A percentile compares a stretch with the other conserved stretches of the same genome.
Evolutionary conservation across 129 eudicot genomes (phyloP).

Genomic region (Ambrosia artemisiifolia): DNA sequence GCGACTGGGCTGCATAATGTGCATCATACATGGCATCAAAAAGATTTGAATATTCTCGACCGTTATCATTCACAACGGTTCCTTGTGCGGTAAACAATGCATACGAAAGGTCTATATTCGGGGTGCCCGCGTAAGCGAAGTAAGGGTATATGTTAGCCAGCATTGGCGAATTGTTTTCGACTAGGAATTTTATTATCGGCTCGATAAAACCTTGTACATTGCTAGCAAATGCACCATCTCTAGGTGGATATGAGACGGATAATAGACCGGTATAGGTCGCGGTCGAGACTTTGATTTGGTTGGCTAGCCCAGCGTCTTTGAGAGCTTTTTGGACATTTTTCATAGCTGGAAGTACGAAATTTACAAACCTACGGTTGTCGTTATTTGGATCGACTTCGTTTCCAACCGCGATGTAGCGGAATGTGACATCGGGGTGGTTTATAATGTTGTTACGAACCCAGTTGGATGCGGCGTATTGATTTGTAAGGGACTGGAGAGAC

Average conservation of each 20-base stretch:
- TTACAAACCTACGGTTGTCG: neutral
- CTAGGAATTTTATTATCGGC: constrained; percentile 20
- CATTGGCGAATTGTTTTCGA: constrained; percentile 25
- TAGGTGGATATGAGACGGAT: constrained; percentile 36
- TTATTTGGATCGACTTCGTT: constrained; percentile 39
- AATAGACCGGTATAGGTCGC: constrained; percentile 28
- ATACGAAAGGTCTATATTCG: constrained; percentile 25
- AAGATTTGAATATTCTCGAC: constrained; percentile 26
- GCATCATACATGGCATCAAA: constrained; percentile 54
- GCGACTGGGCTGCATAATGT: constrained; percentile 35
- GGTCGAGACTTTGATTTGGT: constrained; percentile 32
- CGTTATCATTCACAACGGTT: constrained; percentile 27
- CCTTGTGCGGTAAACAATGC: constrained; percentile 33
- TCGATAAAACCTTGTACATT: constrained; percentile 3
- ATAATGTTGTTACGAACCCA: constrained; percentile 37
- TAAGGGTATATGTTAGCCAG: constrained; percentile 44
- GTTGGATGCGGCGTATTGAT: constrained; percentile 15
- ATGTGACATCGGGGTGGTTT: constrained; percentile 19
- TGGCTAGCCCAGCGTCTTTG: neutral
- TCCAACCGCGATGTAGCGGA: constrained; percentile 33
- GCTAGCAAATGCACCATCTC: constrained; percentile 20
- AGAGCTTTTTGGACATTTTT: constrained; percentile 30
- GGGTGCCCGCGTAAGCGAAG: constrained; percentile 16
- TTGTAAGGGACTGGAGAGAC: constrained; percentile 19
- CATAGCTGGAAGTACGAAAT: constrained; percentile 37